Percentiles rank a stretch among this genome's conserved stretches.
phyloP scores from a whole-genome alignment of 495 filamentous ascomycete genomes.

The Xylaria telfairii region DNA sequence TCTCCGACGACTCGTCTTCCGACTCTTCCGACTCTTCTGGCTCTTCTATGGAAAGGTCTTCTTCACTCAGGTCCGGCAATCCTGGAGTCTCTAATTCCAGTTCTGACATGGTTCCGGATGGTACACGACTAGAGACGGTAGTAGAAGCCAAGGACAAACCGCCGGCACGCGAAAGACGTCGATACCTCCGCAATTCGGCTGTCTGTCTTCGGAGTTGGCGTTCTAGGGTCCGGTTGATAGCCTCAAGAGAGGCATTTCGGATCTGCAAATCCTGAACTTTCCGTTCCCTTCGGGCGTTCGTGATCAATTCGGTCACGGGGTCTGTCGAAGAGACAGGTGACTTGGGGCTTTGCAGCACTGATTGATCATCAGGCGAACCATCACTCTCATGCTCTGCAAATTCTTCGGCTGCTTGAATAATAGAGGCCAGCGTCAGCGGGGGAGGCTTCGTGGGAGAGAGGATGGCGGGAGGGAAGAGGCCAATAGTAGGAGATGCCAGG shows the following conservation, averaged over 20 bases:
- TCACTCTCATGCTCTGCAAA: slow-evolving; percentile 41
- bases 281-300: slow-evolving; percentile 86
- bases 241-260: slow-evolving; percentile 91
- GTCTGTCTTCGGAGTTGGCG: slow-evolving; percentile 90
- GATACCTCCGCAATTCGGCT: slow-evolving; percentile 81
- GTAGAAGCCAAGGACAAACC: slow-evolving; percentile 61
- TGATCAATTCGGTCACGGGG: slow-evolving; percentile 69
- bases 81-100: slow-evolving; percentile 36
- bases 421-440: slow-evolving; percentile 48
- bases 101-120: slow-evolving; percentile 37
- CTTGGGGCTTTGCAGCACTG: slow-evolving; percentile 56
- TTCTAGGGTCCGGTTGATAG: slow-evolving; percentile 95
- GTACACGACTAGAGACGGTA: slow-evolving; percentile 30
- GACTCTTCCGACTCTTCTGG: no score
- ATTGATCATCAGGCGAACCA: slow-evolving; percentile 33
- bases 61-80: slow-evolving; percentile 61
- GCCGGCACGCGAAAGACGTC: slow-evolving; percentile 79
- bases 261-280: slow-evolving; percentile 99
- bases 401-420: slow-evolving; percentile 58
- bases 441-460: slow-evolving; percentile 35
- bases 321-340: slow-evolving; percentile 50
- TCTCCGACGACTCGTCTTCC: slow-evolving; percentile 42
- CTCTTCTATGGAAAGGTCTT: slow-evolving; percentile 47
- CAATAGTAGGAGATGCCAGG: slow-evolving; percentile 25
- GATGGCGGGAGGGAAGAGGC: slow-evolving; percentile 31